Percentiles rank a stretch among this genome's conserved stretches.
phyloP scores from a whole-genome alignment of 116 monocot species.

The Thalassia testudinum region DNA sequence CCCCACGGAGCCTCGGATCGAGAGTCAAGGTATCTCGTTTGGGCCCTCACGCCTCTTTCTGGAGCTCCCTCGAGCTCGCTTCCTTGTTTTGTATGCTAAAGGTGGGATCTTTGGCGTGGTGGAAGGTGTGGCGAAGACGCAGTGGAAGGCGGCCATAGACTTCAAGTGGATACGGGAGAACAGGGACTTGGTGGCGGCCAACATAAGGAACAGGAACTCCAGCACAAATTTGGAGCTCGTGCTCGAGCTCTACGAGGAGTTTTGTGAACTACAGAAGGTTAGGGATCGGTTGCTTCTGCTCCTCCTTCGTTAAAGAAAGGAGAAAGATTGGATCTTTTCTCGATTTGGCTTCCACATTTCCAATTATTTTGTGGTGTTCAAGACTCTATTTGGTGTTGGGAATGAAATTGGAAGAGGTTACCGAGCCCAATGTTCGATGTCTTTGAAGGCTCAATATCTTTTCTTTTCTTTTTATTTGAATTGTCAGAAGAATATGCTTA shows the following conservation, averaged over 20 bases:
- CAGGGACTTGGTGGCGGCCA: slow-evolving; percentile 37
- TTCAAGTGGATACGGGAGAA: slow-evolving; percentile 95
- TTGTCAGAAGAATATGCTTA: too few relatives aligned
- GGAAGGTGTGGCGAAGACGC: slow-evolving; percentile 16
- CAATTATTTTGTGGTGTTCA: background rate
- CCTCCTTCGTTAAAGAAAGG: slow-evolving; percentile 1
- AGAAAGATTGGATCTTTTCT: too few relatives aligned
- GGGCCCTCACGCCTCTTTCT: too few relatives aligned
- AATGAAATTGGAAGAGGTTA: background rate
- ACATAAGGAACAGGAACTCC: slow-evolving; percentile 58
- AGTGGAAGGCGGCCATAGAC: slow-evolving; percentile 82
- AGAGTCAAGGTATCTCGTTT: too few relatives aligned
- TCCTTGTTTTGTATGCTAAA: too few relatives aligned
- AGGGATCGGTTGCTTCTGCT: slow-evolving; percentile 7
- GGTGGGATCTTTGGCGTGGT: too few relatives aligned
- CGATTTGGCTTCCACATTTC: too few relatives aligned
- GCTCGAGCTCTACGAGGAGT: slow-evolving; percentile 57
- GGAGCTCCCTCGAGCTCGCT: too few relatives aligned
- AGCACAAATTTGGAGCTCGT: slow-evolving; percentile 58
- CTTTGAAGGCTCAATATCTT: too few relatives aligned
- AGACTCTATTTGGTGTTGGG: background rate
- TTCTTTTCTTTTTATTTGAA: too few relatives aligned
- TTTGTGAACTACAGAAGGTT: slow-evolving; percentile 68
- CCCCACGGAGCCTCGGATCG: too few relatives aligned
- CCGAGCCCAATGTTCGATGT: background rate